Evolutionary conservation across 2,329 filamentous ascomycete genomes (phyloP).

Genomic region (Bisporella sp.): DNA sequence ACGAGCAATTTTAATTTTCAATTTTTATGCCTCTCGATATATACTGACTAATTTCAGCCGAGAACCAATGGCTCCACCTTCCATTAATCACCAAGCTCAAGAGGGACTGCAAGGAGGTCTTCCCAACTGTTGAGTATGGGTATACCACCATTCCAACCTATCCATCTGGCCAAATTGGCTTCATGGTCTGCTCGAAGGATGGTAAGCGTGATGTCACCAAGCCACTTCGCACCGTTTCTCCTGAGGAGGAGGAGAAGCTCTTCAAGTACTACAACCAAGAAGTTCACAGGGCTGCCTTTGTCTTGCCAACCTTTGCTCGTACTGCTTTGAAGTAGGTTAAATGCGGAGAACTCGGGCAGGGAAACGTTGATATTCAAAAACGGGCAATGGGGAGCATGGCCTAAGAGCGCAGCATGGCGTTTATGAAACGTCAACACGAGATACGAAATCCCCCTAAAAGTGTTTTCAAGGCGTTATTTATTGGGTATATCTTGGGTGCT

Average conservation of each 20-base stretch:
- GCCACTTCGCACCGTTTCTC: conserved; percentile 73
- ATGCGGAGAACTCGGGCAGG: too few relatives aligned
- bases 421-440: too few relatives aligned
- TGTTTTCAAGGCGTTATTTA: too few relatives aligned
- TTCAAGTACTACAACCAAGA: conserved; percentile 97
- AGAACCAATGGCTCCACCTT: conserved; percentile 99
- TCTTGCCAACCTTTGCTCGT: conserved; percentile 89
- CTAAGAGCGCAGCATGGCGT: too few relatives aligned
- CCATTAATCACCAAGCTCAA: conserved; percentile 89
- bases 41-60: conserved; percentile 49
- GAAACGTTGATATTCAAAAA: too few relatives aligned
- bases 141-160: conserved; percentile 99
- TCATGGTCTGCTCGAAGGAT: conserved; percentile 99
- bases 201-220: conserved; percentile 73
- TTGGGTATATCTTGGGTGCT: too few relatives aligned
- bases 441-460: too few relatives aligned
- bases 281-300: conserved; percentile 90
- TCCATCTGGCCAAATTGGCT: conserved; percentile 97
- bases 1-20: too few relatives aligned
- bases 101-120: conserved; percentile 94
- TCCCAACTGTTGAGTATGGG: conserved; percentile 95
- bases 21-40: too few relatives aligned
- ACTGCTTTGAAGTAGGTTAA: conserved; percentile 54
- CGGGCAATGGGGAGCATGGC: too few relatives aligned
- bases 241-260: conserved; percentile 85